Evolutionary conservation across 78 protist species (phyloP), one percentile per base, ranked within the genome.

Genomic region (Ministeria vibrans): DNA sequence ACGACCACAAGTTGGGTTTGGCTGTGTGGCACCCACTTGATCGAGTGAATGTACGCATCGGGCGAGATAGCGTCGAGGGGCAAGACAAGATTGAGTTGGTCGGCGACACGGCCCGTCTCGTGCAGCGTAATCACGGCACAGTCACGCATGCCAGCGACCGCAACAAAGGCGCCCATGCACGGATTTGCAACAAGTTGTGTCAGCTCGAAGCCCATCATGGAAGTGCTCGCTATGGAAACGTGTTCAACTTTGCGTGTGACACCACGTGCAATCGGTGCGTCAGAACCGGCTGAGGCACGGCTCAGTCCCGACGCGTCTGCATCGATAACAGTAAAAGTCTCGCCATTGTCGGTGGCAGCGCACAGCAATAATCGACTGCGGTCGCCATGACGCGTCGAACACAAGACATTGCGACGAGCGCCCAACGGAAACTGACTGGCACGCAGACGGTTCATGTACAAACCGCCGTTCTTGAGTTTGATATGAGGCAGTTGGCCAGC

Each of bases 21-120:
- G 25, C 78, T 49, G 23, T 86, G 88, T 43, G 86, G 85, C 18
- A 87, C 55, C 91, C 91, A 87, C 39, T 85, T 82, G 23, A 81
- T 83, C 41, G 55, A 63, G 39, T 79, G 64, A 41, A 87, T 49
- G 23, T 42, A 59, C 70, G 44, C 72, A 1, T 84, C 59, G 46
- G 70, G 82, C 66, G 79, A 78, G 0, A 68, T 20, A 1, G 64
- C 49, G 32, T 79, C 79, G 3, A 81, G 77, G 30, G 86, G 79
- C 15, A 79, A 39, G 30, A 78, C 86, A 11, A 86, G 46, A 7
- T 41, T 46, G 36, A 82, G 77, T 32, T 77, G 83, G 72, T 86
- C 87, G 0, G 75, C 85, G 30, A 6, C 78, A 1, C 15, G 20
- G 62, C 41, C 43, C 7, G 44, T 4, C 44, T 55, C 69, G 39